Evolutionary conservation across 192 early-diverging fungal genomes (phyloP).

Genomic region (Coemansia sp.): DNA sequence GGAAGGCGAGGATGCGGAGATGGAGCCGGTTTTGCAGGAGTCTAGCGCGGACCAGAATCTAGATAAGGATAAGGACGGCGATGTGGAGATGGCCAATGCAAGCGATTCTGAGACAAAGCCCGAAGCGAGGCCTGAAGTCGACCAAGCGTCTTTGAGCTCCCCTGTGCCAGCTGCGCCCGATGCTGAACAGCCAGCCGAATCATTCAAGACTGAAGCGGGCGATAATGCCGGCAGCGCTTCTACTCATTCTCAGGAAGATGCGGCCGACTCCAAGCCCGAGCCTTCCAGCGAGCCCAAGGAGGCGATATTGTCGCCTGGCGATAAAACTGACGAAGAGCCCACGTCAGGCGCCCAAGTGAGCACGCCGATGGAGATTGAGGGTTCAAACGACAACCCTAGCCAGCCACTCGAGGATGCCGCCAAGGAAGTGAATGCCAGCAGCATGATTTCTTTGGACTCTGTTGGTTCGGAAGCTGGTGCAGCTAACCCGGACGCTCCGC

Average conservation of each 20-base stretch:
- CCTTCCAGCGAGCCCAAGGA: neutral
- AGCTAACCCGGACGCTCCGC: neutral
- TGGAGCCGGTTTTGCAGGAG: neutral
- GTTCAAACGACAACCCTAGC: neutral
- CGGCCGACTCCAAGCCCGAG: neutral
- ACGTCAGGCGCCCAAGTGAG: neutral
- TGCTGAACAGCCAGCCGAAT: neutral
- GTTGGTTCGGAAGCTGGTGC: neutral
- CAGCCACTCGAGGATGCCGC: neutral
- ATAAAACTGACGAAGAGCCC: neutral
- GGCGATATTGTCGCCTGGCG: neutral
- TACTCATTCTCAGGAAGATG: neutral
- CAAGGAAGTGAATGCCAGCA: neutral
- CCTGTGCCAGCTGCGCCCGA: neutral
- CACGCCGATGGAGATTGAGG: neutral
- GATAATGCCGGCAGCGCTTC: neutral
- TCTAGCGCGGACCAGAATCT: neutral
- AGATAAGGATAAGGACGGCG: slow-evolving; percentile 17
- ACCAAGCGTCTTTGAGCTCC: no score
- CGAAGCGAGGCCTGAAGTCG: neutral
- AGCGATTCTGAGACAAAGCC: neutral
- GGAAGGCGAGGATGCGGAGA: slow-evolving; percentile 47
- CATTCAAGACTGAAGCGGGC: neutral
- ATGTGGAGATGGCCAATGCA: slow-evolving; percentile 1
- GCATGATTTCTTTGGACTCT: slow-evolving; percentile 2